A percentile compares a stretch with the other conserved stretches of the same genome.
phyloP scores from a whole-genome alignment of 495 filamentous ascomycete species.

The Aspergillus sclerotioniger region DNA sequence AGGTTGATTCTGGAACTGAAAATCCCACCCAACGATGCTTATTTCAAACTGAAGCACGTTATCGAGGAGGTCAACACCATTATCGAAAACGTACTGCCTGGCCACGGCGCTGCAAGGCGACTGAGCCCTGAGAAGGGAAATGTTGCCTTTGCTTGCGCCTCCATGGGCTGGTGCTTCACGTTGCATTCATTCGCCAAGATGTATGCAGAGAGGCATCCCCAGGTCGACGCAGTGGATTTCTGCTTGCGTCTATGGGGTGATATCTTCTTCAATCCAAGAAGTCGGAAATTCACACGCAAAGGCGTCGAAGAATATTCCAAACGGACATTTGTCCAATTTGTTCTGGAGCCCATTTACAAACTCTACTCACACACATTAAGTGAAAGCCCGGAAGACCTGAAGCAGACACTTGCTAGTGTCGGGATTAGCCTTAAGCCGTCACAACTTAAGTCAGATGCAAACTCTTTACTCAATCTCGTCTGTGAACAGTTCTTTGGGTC shows the following conservation, averaged over 20 bases:
- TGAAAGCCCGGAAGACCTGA: conserved; percentile 83
- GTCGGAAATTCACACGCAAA: conserved; percentile 87
- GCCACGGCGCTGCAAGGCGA: conserved; percentile 73
- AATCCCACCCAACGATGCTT: conserved; percentile 90
- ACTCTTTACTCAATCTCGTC: conserved; percentile 81
- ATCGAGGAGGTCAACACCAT: conserved; percentile 96
- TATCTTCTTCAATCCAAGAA: conserved; percentile 90
- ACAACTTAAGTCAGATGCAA: conserved; percentile 85
- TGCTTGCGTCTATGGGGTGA: conserved; percentile 87
- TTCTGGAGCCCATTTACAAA: conserved; percentile 97
- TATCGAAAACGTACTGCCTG: conserved; percentile 85
- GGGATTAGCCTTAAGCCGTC: conserved; percentile 87
- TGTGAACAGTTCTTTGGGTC: conserved; percentile 95
- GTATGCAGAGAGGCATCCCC: conserved; percentile 87
- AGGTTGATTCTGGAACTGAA: conserved; percentile 92
- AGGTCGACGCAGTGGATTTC: conserved; percentile 77
- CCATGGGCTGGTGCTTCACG: conserved; percentile 96
- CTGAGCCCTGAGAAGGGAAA: conserved; percentile 96
- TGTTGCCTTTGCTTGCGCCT: conserved; percentile 88
- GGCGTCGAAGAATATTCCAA: conserved; percentile 75
- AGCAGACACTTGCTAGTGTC: conserved; percentile 72
- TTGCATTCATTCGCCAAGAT: conserved; percentile 90
- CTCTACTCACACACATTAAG: conserved; percentile 94
- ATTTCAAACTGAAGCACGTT: conserved; percentile 98
- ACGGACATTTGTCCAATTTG: conserved; percentile 89